Evolutionary conservation across 768 basidiomycete species (phyloP).

Genomic region (Scleroderma bovista): DNA sequence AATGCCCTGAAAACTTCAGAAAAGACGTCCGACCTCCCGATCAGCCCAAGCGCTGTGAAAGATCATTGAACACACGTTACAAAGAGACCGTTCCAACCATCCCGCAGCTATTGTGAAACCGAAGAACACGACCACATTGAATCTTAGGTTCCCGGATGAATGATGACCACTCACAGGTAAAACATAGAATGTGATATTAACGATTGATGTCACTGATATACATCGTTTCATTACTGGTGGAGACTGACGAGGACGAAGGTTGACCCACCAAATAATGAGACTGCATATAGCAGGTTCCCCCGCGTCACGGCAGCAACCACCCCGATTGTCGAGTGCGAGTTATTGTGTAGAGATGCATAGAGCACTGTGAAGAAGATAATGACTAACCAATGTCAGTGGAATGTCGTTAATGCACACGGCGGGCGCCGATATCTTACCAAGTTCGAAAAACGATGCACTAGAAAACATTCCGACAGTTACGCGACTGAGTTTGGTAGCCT

Average conservation of each 20-base stretch:
- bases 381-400: not conserved
- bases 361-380: conserved; percentile 1
- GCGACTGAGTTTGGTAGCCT: not conserved
- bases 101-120: no score
- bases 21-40: not conserved
- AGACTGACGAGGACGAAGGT: not conserved
- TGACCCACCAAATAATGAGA: conserved; percentile 5
- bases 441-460: conserved; percentile 5
- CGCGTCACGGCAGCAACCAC: not conserved
- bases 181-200: conserved; percentile 4
- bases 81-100: no score
- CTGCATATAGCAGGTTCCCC: conserved; percentile 7
- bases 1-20: conserved; percentile 6
- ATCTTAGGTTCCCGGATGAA: no score
- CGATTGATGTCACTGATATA: conserved; percentile 2
- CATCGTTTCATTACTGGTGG: not conserved
- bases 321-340: not conserved
- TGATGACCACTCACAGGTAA: conserved; percentile 2
- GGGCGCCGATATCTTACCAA: conserved; percentile 4
- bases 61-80: no score
- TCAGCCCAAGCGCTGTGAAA: no score
- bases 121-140: no score
- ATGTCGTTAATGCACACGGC: not conserved
- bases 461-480: conserved; percentile 6
- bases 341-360: not conserved